Percentiles rank a stretch among this genome's conserved stretches.
Evolutionary conservation across 2,329 filamentous ascomycete genomes (phyloP).

Genomic region (Verticillium nubilum): DNA sequence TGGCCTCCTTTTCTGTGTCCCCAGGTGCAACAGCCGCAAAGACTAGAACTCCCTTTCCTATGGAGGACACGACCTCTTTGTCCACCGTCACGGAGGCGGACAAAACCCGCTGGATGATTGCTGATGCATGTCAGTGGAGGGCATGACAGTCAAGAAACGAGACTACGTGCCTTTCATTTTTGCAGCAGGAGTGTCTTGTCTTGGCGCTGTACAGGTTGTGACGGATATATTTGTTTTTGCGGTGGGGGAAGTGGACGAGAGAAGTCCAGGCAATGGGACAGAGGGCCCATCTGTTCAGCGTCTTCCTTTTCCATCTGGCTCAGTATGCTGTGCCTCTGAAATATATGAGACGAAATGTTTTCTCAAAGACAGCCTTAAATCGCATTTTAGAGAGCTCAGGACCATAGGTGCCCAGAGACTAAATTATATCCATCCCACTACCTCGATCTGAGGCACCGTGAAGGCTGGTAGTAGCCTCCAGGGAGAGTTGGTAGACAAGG

Average conservation of each 20-base stretch:
- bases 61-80: slow-evolving; percentile 81
- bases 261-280: too few relatives aligned
- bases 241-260: neutral
- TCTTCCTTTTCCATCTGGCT: too few relatives aligned
- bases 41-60: slow-evolving; percentile 83
- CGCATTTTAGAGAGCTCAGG: too few relatives aligned
- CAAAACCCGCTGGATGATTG: slow-evolving; percentile 86
- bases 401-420: too few relatives aligned
- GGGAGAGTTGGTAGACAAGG: too few relatives aligned
- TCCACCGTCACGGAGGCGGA: slow-evolving; percentile 96
- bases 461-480: too few relatives aligned
- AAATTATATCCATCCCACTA: too few relatives aligned
- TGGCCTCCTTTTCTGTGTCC: slow-evolving; percentile 84
- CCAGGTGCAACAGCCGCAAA: slow-evolving; percentile 87
- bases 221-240: neutral
- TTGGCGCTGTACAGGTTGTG: neutral
- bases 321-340: too few relatives aligned
- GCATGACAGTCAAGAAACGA: slow-evolving; percentile 8
- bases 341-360: too few relatives aligned
- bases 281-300: too few relatives aligned
- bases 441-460: too few relatives aligned
- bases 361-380: neutral
- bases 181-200: neutral
- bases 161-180: slow-evolving; percentile 30
- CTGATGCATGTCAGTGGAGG: slow-evolving; percentile 39